These are phyloP conservation scores for Lentinula detonsa DNA, from an alignment of 768 basidiomycete genomes.

Conservation along the genomic window DNA sequence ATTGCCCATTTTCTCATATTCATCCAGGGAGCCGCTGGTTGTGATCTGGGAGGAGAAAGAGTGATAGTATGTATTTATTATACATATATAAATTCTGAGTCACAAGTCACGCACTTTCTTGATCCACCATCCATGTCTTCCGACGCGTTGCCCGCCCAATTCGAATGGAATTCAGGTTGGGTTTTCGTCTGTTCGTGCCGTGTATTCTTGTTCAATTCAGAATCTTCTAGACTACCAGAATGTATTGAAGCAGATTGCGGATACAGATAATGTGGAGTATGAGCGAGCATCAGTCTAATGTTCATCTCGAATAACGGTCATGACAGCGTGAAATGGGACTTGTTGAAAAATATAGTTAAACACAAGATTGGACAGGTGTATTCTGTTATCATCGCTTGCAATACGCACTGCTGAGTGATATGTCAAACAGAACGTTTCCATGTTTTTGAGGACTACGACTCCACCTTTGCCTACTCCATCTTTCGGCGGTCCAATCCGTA, in stretches of 20 bases:
- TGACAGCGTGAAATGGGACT: conserved; percentile 47
- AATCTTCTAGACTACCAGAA: conserved; percentile 45
- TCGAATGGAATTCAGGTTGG: conserved; percentile 4
- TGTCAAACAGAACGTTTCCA: conserved; percentile 37
- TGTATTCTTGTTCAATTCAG: conserved; percentile 3
- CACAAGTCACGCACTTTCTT: too few relatives aligned
- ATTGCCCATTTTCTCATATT: too few relatives aligned
- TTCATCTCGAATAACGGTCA: conserved; percentile 29
- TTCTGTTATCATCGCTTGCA: background rate
- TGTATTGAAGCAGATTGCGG: conserved; percentile 55
- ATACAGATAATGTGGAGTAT: conserved; percentile 59
- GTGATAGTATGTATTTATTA: too few relatives aligned
- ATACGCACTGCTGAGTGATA: background rate
- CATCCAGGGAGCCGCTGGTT: too few relatives aligned
- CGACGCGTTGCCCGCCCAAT: background rate
- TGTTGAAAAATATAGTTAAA: conserved; percentile 68
- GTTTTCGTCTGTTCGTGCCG: background rate
- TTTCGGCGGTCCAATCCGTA: conserved; percentile 35
- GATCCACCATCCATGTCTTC: background rate
- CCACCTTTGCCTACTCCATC: conserved; percentile 30
- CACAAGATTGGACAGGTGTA: conserved; percentile 60
- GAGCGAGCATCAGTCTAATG: conserved; percentile 16
- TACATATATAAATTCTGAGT: too few relatives aligned
- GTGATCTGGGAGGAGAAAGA: too few relatives aligned
- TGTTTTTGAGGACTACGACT: conserved; percentile 38